A percentile compares a stretch with the other conserved stretches of the same genome.
phyloP scores from a whole-genome alignment of 148 eudicot species.

The Persicaria maculosa region DNA sequence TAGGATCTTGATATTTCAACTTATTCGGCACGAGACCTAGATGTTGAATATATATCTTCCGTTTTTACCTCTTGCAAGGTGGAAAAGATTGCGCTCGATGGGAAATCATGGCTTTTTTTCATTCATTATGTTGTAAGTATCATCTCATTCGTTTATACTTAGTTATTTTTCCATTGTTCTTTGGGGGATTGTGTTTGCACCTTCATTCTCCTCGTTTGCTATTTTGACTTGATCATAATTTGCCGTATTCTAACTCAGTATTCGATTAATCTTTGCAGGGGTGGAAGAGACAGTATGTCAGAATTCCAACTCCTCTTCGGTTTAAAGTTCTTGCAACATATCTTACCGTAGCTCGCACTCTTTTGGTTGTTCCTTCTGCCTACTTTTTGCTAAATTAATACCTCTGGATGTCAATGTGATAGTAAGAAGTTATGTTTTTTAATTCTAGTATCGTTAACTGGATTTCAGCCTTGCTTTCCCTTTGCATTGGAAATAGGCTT shows the following conservation, averaged over 20 bases:
- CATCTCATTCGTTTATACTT: neutral
- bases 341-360: neutral
- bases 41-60: neutral
- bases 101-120: neutral
- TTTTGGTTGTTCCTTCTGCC: neutral
- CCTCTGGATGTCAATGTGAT: neutral
- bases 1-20: neutral
- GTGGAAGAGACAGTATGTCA: neutral
- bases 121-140: constrained; percentile 7
- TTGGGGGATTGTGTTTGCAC: neutral
- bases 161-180: neutral
- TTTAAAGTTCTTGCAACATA: neutral
- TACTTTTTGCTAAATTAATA: neutral
- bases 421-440: neutral
- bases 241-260: neutral
- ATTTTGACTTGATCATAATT: neutral
- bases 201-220: neutral
- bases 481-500: neutral
- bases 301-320: neutral
- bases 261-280: constrained; percentile 6
- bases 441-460: neutral
- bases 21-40: too few relatives aligned
- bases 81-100: constrained; percentile 1
- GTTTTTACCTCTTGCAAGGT: constrained; percentile 1
- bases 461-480: neutral